phyloP scores from a whole-genome alignment of 768 basidiomycete genomes.

The Boletus vinaceobasis region DNA sequence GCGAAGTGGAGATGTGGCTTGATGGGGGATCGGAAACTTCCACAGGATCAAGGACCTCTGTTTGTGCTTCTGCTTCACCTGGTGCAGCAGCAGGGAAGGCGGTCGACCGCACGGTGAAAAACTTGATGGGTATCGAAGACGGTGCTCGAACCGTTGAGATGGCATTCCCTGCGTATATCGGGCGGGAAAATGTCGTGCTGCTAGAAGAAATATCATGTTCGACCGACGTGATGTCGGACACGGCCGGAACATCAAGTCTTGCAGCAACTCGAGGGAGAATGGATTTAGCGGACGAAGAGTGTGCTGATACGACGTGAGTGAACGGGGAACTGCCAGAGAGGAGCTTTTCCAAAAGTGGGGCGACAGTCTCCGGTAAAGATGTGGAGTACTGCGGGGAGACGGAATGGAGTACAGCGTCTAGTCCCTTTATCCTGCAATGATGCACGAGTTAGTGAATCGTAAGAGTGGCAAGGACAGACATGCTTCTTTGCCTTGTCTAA shows the following conservation, averaged over 20 bases:
- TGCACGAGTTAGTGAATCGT: constrained; percentile 1
- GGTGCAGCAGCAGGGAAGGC: constrained; percentile 71
- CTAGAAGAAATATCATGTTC: constrained; percentile 67
- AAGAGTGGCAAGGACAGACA: constrained; percentile 17
- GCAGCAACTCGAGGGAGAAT: constrained; percentile 92
- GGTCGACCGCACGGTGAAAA: constrained; percentile 92
- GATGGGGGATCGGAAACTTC: constrained; percentile 50
- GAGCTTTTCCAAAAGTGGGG: constrained; percentile 78
- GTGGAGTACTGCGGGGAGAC: constrained; percentile 66
- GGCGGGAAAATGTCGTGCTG: constrained; percentile 83
- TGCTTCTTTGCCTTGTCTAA: constrained; percentile 82
- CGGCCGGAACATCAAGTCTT: constrained; percentile 80
- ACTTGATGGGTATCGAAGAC: constrained; percentile 76
- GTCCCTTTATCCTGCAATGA: constrained; percentile 56
- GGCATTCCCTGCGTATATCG: constrained; percentile 98
- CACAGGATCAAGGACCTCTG: constrained; percentile 61
- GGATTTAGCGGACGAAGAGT: constrained; percentile 90
- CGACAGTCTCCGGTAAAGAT: constrained; percentile 70
- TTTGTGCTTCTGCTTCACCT: constrained; percentile 52
- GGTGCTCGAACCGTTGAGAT: constrained; percentile 86
- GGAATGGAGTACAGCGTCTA: constrained; percentile 66
- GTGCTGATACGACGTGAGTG: constrained; percentile 90
- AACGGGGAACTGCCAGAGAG: constrained; percentile 61
- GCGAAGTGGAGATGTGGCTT: constrained; percentile 65
- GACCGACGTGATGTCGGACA: constrained; percentile 87